phyloP scores from a whole-genome alignment of 495 filamentous ascomycete genomes.

The Trichoderma orchidacearum region DNA sequence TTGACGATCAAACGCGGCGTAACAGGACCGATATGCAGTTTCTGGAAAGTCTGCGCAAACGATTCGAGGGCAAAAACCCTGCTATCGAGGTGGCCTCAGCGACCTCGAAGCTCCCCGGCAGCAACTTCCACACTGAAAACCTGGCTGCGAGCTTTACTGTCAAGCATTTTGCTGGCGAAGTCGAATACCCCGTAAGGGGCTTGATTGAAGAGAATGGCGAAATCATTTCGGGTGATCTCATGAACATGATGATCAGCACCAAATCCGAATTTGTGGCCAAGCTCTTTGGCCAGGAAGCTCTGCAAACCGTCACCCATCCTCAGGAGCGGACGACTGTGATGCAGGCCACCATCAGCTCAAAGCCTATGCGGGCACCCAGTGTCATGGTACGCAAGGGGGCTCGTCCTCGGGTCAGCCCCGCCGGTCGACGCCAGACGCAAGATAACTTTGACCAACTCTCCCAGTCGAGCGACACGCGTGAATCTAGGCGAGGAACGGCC shows the following conservation, averaged over 20 bases:
- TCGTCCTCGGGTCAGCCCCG: constrained; percentile 24
- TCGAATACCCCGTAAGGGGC: constrained; percentile 81
- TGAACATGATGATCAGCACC: constrained; percentile 84
- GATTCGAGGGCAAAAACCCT: constrained; percentile 87
- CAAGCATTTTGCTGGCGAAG: constrained; percentile 89
- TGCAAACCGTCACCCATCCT: constrained; percentile 82
- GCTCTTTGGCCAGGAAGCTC: constrained; percentile 83
- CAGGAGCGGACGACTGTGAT: constrained; percentile 82
- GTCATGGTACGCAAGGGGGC: constrained; percentile 57
- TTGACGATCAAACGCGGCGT: constrained; percentile 88
- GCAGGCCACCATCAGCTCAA: constrained; percentile 92
- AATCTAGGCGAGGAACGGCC: constrained; percentile 20
- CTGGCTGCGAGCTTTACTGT: constrained; percentile 70
- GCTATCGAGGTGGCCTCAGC: constrained; percentile 64
- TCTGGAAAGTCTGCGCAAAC: constrained; percentile 75
- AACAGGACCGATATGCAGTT: constrained; percentile 81
- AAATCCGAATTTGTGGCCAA: constrained; percentile 78
- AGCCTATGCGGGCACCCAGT: constrained; percentile 81
- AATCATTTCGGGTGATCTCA: constrained; percentile 84
- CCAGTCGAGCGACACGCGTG: constrained; percentile 14
- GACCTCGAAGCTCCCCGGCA: constrained; percentile 56
- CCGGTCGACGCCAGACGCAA: constrained; percentile 10
- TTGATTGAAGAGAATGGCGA: constrained; percentile 92
- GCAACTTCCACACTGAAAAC: constrained; percentile 71
- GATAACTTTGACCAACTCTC: constrained; percentile 6